A percentile compares a stretch with the other conserved stretches of the same genome.
Conservation (phyloP, 2,329 filamentous ascomycete species). For the Akanthomyces dipterigenus region DNA sequence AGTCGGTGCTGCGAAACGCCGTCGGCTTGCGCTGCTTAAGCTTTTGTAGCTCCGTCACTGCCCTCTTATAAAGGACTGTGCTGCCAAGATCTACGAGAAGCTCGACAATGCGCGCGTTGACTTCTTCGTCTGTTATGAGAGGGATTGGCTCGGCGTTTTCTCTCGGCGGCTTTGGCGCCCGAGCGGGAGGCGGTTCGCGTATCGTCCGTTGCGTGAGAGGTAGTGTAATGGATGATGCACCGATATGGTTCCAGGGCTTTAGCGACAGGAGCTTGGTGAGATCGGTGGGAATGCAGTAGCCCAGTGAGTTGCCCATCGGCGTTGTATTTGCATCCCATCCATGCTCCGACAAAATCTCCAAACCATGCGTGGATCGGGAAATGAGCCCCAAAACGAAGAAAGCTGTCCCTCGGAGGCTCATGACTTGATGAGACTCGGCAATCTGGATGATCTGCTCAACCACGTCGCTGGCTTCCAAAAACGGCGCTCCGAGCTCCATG, state of each 20-base stretch:
- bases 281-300: slow-evolving; percentile 77
- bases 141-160: slow-evolving; percentile 34
- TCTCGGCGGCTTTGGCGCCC: slow-evolving; percentile 35
- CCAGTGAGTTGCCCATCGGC: slow-evolving; percentile 72
- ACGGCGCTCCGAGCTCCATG: slow-evolving; percentile 93
- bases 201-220: slow-evolving; percentile 49
- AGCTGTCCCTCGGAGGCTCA: slow-evolving; percentile 90
- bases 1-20: slow-evolving; percentile 65
- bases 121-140: slow-evolving; percentile 52
- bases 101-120: slow-evolving; percentile 75
- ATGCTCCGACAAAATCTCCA: slow-evolving; percentile 82
- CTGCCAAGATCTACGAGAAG: slow-evolving; percentile 86
- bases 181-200: slow-evolving; percentile 34
- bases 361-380: slow-evolving; percentile 81
- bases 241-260: slow-evolving; percentile 49
- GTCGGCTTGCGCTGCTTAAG: slow-evolving; percentile 69
- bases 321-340: slow-evolving; percentile 93
- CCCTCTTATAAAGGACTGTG: slow-evolving; percentile 84
- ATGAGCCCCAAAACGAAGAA: slow-evolving; percentile 95
- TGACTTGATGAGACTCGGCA: slow-evolving; percentile 78
- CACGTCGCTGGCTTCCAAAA: slow-evolving; percentile 84
- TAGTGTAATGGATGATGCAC: slow-evolving; percentile 39
- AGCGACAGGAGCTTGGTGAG: slow-evolving; percentile 74
- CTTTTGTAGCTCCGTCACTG: slow-evolving; percentile 72
- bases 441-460: slow-evolving; percentile 83